These are phyloP conservation scores for Coprinopsis cinerea DNA, from an alignment of 768 basidiomycete genomes.

Conservation along the genomic window DNA sequence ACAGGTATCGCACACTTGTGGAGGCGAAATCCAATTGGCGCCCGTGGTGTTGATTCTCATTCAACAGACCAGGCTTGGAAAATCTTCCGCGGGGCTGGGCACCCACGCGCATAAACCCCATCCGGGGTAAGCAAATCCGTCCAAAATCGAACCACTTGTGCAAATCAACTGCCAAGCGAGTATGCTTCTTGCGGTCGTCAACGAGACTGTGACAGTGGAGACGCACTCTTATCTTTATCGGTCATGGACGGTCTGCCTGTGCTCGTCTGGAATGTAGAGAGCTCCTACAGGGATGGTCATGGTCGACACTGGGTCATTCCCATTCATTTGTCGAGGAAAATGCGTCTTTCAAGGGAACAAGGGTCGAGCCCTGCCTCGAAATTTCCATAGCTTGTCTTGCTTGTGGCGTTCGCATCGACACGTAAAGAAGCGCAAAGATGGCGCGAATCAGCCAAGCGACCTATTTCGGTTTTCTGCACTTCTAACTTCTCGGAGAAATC, in stretches of 20 bases:
- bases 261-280: neutral
- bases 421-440: neutral
- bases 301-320: neutral
- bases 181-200: no score
- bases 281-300: neutral
- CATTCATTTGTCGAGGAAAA: neutral
- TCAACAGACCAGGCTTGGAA: neutral
- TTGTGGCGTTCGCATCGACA: neutral
- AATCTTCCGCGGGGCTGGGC: neutral
- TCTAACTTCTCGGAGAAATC: neutral
- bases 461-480: neutral
- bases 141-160: neutral
- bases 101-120: neutral
- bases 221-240: no score
- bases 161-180: neutral
- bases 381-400: neutral
- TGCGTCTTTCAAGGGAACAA: neutral
- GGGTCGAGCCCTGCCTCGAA: neutral
- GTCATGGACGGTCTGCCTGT: neutral
- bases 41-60: no score
- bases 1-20: no score
- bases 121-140: no score
- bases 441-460: neutral
- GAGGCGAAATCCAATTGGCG: no score
- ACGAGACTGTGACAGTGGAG: no score